Evolutionary conservation across 805 yeast species (phyloP).

Genomic region (Lachancea mirantina): DNA sequence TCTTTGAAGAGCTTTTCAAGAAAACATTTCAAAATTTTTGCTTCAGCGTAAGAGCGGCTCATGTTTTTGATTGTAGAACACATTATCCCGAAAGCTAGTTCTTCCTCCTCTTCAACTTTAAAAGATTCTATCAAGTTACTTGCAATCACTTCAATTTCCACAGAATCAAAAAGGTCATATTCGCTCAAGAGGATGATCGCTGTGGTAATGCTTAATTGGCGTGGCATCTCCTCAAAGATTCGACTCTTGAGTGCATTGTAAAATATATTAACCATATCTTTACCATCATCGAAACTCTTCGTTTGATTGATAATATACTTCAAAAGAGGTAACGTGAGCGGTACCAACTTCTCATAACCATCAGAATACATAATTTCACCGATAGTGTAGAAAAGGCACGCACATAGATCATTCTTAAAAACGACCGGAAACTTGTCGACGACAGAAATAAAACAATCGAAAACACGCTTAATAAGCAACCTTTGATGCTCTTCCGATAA

Average conservation of each 20-base stretch:
- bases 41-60: too few relatives aligned
- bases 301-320: constrained; percentile 38
- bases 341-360: constrained; percentile 38
- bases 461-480: constrained; percentile 43
- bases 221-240: constrained; percentile 16
- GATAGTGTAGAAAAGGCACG: constrained; percentile 60
- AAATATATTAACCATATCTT: constrained; percentile 30
- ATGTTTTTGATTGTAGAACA: too few relatives aligned
- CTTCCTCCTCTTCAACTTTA: constrained; percentile 29
- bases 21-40: too few relatives aligned
- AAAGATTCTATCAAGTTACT: constrained; percentile 33
- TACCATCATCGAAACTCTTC: constrained; percentile 21
- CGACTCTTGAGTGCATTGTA: constrained; percentile 31
- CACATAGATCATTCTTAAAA: constrained; percentile 61
- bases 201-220: constrained; percentile 37
- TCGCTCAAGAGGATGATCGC: constrained; percentile 36
- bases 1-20: too few relatives aligned
- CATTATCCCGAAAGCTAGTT: constrained; percentile 41
- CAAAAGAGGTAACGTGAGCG: constrained; percentile 46
- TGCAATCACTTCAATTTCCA: constrained; percentile 34
- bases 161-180: constrained; percentile 26
- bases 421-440: constrained; percentile 57
- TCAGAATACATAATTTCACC: constrained; percentile 44
- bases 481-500: constrained; percentile 29
- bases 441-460: constrained; percentile 49